Base-by-base conservation (phyloP, 129 eudicot species). In the Erigeron canadensis region DNA sequence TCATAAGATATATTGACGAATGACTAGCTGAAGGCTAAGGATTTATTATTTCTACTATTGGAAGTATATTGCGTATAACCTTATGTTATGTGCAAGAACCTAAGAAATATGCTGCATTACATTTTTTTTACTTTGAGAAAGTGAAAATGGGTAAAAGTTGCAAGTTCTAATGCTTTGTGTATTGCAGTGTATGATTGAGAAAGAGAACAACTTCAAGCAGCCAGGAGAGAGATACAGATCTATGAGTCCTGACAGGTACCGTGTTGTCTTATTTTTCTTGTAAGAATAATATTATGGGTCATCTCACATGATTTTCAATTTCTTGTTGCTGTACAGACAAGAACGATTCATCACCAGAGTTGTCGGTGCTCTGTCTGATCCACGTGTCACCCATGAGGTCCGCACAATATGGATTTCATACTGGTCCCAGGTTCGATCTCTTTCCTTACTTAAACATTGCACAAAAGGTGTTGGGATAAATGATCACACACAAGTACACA, bases 171-270 rank as follows among this genome's bases (percentile, higher is more conserved):
- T 59, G 43, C 43, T 58, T 48, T 41, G 51, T 46, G 16, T 57
- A 41, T 18, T 81, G 80, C 78, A 91, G 96, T n/a, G 68, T 56
- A 75, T 87, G 81, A 91, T 88, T 59, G 87, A 80, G 75, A 91
- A 86, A 82, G 97, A 91, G 79, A 91, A 91, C 85, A 91, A 91
- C 83, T 91, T 91, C 71, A 91, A 88, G 84, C 86, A 91, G 79
- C 94, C 97, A 60, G 97, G 97, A 55, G 96, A 88, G 56, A 83
- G 97, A 82, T 91, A 84, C 91, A 84, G 96, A 68, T 91, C 97
- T 11, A 86, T 77, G 54, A 62, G 87, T 51, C 84, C 93, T 19
- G 97, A 84, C 76, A 91, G 97, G 97, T 91, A 6, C 15, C 46
- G 19, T 64, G 7, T 19, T 75, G 45, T 6, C 37, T 73, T 45